These are phyloP conservation scores for Rauvolfia tetraphylla DNA, from an alignment of 257 asterid species.

Conservation along the genomic window DNA sequence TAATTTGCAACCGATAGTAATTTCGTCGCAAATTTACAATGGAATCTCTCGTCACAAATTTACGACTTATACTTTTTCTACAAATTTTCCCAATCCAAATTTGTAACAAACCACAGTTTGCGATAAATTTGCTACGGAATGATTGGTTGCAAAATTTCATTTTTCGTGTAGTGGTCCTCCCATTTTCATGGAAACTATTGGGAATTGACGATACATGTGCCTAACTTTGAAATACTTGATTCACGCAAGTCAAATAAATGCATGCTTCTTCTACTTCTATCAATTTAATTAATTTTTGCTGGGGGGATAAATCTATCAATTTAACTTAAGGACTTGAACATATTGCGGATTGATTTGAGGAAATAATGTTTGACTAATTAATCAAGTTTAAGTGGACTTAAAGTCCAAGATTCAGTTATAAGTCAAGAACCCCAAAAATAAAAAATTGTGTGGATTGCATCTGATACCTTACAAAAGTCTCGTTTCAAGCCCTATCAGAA, in stretches of 20 bases:
- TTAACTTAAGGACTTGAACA: background rate
- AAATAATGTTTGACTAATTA: background rate
- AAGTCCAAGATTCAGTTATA: background rate
- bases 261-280: background rate
- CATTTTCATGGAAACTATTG: constrained; percentile 4
- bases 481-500: constrained; percentile 7
- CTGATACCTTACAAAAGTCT: constrained; percentile 10
- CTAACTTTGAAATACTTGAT: constrained; percentile 36
- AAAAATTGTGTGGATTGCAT: constrained; percentile 7
- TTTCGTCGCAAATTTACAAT: too few species aligned
- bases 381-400: background rate
- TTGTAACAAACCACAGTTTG: too few species aligned
- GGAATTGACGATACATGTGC: constrained; percentile 22
- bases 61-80: too few species aligned
- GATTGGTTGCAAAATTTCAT: too few species aligned
- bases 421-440: background rate
- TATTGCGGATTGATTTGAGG: constrained; percentile 3
- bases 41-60: too few species aligned
- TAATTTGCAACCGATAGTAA: too few species aligned
- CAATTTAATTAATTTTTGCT: constrained; percentile 1
- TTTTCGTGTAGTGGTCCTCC: constrained; percentile 15
- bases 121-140: too few species aligned
- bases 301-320: too few species aligned
- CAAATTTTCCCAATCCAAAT: too few species aligned
- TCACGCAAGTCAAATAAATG: constrained; percentile 28